Evolutionary conservation across 208 protist species (phyloP).

Genomic region (Crithidia bombi): DNA sequence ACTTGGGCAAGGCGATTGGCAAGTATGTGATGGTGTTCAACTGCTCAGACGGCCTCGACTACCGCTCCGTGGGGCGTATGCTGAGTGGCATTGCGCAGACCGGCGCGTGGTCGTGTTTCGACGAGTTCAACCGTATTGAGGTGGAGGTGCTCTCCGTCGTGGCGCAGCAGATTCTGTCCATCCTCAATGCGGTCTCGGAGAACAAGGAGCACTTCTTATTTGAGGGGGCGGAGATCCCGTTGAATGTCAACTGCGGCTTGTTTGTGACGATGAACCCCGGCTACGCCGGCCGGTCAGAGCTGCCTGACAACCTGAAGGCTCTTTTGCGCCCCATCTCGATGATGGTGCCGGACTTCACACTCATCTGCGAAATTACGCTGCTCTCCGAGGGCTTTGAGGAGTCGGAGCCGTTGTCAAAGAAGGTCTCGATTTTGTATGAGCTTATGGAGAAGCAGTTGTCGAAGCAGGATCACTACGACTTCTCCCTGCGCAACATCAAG

Average conservation of each 20-base stretch:
- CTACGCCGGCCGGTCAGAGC: constrained; percentile 98
- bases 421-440: constrained; percentile 97
- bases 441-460: constrained; percentile 97
- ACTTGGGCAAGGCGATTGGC: constrained; percentile 96
- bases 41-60: constrained; percentile 98
- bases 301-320: constrained; percentile 99
- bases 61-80: constrained; percentile 96
- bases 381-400: constrained; percentile 97
- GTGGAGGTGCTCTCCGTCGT: constrained; percentile 98
- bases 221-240: constrained; percentile 93
- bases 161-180: constrained; percentile 97
- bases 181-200: constrained; percentile 91
- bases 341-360: constrained; percentile 97
- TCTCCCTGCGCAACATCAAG: constrained; percentile 98
- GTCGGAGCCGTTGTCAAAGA: constrained; percentile 94
- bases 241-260: constrained; percentile 97
- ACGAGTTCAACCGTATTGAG: constrained; percentile 99
- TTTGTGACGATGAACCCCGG: constrained; percentile 99
- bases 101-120: constrained; percentile 98
- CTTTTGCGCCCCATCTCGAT: constrained; percentile 98
- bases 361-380: constrained; percentile 98
- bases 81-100: constrained; percentile 97
- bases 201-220: constrained; percentile 90
- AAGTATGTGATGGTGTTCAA: constrained; percentile 99
- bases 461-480: constrained; percentile 99